These are phyloP conservation scores for Suillus occidentalis DNA, from an alignment of 768 basidiomycete species.

Conservation along the genomic window DNA sequence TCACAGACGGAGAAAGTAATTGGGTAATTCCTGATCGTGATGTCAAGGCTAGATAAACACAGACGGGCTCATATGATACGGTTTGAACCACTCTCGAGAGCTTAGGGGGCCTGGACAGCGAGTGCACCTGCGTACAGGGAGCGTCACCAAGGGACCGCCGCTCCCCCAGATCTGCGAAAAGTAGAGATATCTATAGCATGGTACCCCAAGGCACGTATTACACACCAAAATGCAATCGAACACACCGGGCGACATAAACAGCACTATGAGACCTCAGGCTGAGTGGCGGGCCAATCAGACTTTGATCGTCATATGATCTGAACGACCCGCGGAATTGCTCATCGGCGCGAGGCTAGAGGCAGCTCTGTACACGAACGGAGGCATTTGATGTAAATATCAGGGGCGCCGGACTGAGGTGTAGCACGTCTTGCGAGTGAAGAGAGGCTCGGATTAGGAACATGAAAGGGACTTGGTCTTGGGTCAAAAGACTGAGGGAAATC, in stretches of 20 bases:
- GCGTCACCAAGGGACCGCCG: neutral
- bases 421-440: too few species aligned
- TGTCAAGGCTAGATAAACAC: neutral
- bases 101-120: neutral
- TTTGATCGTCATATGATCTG: neutral
- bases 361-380: neutral
- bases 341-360: neutral
- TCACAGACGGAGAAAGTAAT: neutral
- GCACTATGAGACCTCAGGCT: neutral
- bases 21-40: neutral
- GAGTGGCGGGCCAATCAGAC: neutral
- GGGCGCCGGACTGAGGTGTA: neutral
- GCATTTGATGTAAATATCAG: neutral
- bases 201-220: neutral
- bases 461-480: too few species aligned
- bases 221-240: neutral
- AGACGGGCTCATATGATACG: neutral
- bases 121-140: neutral
- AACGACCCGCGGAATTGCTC: constrained; percentile 1
- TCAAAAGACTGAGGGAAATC: too few species aligned
- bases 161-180: neutral
- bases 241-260: neutral
- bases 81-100: neutral
- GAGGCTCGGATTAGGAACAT: too few species aligned
- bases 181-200: neutral